A percentile compares a stretch with the other conserved stretches of the same genome.
Conservation (phyloP, 371 early-diverging fungal genomes). For the Apophysomyces variabilis region DNA sequence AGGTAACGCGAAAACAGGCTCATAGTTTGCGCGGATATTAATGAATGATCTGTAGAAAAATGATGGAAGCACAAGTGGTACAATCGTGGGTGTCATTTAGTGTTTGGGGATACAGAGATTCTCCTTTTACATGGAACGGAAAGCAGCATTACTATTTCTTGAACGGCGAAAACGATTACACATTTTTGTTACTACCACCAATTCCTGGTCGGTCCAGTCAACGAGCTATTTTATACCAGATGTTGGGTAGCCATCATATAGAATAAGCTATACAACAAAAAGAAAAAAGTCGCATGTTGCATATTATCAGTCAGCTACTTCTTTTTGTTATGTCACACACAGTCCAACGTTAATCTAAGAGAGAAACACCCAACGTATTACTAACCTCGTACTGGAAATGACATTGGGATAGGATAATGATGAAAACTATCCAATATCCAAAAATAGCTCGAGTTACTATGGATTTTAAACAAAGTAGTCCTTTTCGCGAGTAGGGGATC, state of each 20-base stretch:
- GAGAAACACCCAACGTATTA: too few relatives aligned
- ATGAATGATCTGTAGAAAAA: conserved; percentile 27
- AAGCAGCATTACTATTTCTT: conserved; percentile 59
- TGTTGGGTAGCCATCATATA: conserved; percentile 4
- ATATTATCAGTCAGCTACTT: too few relatives aligned
- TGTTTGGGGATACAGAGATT: conserved; percentile 71
- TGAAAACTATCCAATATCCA: too few relatives aligned
- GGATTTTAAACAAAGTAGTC: too few relatives aligned
- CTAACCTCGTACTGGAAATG: too few relatives aligned
- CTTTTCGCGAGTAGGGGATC: too few relatives aligned
- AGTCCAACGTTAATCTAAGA: too few relatives aligned
- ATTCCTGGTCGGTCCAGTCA: neutral
- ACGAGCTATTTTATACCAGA: conserved; percentile 1
- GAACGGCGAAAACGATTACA: conserved; percentile 68
- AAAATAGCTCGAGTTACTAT: too few relatives aligned
- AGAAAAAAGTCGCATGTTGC: too few relatives aligned
- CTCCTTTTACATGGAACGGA: conserved; percentile 65
- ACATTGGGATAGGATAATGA: too few relatives aligned
- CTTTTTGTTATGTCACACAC: too few relatives aligned
- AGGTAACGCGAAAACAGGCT: conserved; percentile 27
- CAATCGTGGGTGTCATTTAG: conserved; percentile 61
- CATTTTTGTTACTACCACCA: conserved; percentile 48
- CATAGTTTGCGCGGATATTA: neutral
- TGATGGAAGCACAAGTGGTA: conserved; percentile 22
- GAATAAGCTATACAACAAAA: neutral